Base-by-base conservation (phyloP, 1,284 basidiomycete species). In the Schizophyllum commune region DNA sequence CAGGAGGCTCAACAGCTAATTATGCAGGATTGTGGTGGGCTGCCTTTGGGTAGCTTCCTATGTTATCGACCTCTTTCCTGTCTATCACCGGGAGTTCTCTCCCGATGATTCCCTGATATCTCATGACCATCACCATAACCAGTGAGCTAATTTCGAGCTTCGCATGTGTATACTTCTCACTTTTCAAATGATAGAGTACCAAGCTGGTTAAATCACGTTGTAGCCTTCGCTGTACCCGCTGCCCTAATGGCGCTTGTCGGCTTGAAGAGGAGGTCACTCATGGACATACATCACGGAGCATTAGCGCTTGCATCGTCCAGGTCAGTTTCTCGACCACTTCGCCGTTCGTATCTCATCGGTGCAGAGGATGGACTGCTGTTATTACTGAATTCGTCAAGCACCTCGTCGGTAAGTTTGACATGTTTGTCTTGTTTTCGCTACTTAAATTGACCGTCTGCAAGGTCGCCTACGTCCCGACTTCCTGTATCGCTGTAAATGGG, bases 381-480 rank as follows among this genome's bases (percentile, higher is more conserved):
- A n/a, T 59, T 19, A 9, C 27, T 32, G 33, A 27, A 32, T 22
- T 32, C 19, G 11, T 32, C 20, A 52, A 32, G 55, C 51, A 20
- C n/a, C n/a, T 47, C 11, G 59, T 13, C 52, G 54, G 39, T 22
- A 55, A 20, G 62, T 60, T 61, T 20, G 58, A 34, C 63, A 47
- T 52, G 55, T 51, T 53, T 20, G 2, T 8, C 17, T 54, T 58
- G 5, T 6, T 61, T 13, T 34, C 58, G n/a, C n/a, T n/a, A n/a
- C 57, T 39, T 61, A 59, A 20, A 52, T 52, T 47, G 58, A 33
- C 15, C 47, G 52, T 59, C 9, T 32, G 39, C 6, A 60, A 87
- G 86, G 87, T 54, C 77, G 87, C 17, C 72, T 90, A 15, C 77
- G 88, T 13, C 88, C 88, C 0, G 88, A 89, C 68, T 90, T 90